Base-by-base conservation (phyloP, 805 yeast genomes). In the Candida patagonica region DNA sequence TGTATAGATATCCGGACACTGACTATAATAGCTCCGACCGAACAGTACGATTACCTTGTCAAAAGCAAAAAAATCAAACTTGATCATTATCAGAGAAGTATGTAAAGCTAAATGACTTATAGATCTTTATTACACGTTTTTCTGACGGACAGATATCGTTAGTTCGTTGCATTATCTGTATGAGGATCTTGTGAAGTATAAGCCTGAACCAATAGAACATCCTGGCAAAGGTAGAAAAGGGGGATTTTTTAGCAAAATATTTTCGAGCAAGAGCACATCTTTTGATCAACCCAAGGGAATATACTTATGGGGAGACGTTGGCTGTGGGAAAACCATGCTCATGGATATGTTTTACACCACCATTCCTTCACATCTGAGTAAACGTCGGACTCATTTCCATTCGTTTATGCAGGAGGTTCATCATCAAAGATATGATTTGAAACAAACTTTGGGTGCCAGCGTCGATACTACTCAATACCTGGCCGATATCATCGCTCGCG, bases 251-350 rank as follows among this genome's bases (percentile, higher is more conserved):
- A 25, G 36, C n/a, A 43, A 31, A 24, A 25, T 41, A 4, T 42
- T 42, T 20, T 26, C 25, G 38, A 38, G 42, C 20, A 24, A 25
- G 26, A 40, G 32, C 30, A 26, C 17, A 19, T 32, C 20, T 26
- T 78, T 10, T 6, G 25, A 22, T 24, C 48, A 44, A n/a, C 95
- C 92, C 2, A 67, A 72, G 48, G 98, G 98, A 4, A 80, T 92
- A 6, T 92, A 92, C 54, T 67, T 92, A 23, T 92, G 84, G 60
- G 98, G 98, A 17, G 97, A 92, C 59, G 98, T 92, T 31, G 98
- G 98, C 1, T 88, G 97, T 61, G 98, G 98, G 3, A 89, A 92
- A 57, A 92, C 98, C 6, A 89, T 92, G 96, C 67, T 92, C 44
- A 89, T 92, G 97, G 97, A 92, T 60, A 67, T 92, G 49, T 92